Evolutionary conservation across 2,329 filamentous ascomycete species (phyloP), one percentile per base, ranked within the genome.

Genomic region (Tolypocladium album): DNA sequence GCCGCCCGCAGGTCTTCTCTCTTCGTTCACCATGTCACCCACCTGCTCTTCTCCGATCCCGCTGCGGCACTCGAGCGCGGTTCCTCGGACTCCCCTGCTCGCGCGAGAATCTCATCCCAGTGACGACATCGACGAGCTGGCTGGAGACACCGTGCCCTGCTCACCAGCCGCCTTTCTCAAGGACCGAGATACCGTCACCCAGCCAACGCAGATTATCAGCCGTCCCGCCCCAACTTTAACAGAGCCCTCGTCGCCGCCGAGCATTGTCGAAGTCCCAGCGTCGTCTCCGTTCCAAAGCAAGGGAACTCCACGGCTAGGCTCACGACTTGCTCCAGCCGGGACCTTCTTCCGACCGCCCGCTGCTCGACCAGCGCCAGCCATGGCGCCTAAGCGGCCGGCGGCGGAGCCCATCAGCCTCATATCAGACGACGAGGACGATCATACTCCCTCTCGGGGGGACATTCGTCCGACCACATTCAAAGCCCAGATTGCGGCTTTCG

Each of bases 181-280:
- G 42, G 70, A 68, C 47, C 63, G 66, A 56, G 64, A 68, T 27
- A 67, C 64, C 4, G 27, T 53, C 15, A 81, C 79, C 34, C 78
- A 81, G 62, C 72, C 78, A 0, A 81, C 78, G 1, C 79, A 82
- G 62, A 69, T 82, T 20, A 69, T 81, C 24, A 71, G 73, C 56
- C 74, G 74, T 4, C 73, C 75, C 0, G 70, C 70, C 3, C 71
- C 78, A 39, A 63, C 64, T 2, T 59, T 68, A 2, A 59, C 68
- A 38, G 63, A 67, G 53, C 74, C 74, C 31, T 78, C 79, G 9
- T 81, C 81, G 0, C 76, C 77, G 11, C 66, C 72, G 34, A 76
- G 77, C 40, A 67, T 77, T 22, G 70, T 97, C 60, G 92, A 96
- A 72, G 92, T 97, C 3, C 87, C 88, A 38, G 90, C 90, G n/a